Evolutionary conservation across 192 early-diverging fungal species (phyloP).

Genomic region (Rhizophagus sp.): DNA sequence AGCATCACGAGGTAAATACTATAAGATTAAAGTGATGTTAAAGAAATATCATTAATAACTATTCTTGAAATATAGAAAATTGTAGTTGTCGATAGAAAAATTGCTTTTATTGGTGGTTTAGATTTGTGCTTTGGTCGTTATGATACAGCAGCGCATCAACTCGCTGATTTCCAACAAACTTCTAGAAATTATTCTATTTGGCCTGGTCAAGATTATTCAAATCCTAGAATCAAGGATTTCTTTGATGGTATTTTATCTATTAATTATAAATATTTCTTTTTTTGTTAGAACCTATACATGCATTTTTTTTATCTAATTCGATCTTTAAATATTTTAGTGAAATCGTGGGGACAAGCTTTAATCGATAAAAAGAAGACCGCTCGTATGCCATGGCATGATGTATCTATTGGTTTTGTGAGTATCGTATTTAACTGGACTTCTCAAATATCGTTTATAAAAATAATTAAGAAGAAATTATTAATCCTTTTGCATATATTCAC

Average conservation of each 20-base stretch:
- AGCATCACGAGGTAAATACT: constrained; percentile 57
- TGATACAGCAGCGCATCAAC: constrained; percentile 75
- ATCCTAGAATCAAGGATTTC: constrained; percentile 85
- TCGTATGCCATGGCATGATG: constrained; percentile 93
- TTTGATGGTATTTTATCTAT: constrained; percentile 40
- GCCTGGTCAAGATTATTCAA: constrained; percentile 86
- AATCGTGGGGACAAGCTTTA: constrained; percentile 49
- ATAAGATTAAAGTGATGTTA: neutral
- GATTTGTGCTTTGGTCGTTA: constrained; percentile 85
- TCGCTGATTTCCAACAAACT: constrained; percentile 65
- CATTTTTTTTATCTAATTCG: neutral
- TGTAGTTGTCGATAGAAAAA: constrained; percentile 64
- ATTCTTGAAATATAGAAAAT: constrained; percentile 51
- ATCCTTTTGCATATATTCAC: neutral
- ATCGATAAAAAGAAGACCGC: constrained; percentile 49
- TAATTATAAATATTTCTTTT: neutral
- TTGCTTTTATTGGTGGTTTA: constrained; percentile 80
- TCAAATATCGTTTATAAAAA: neutral
- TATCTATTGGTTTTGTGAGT: constrained; percentile 68
- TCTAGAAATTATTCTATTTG: constrained; percentile 51
- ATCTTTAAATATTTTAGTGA: constrained; percentile 37
- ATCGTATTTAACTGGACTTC: neutral
- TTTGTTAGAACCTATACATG: neutral
- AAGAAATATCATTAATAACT: neutral
- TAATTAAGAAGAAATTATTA: neutral